Evolutionary conservation across 2,329 filamentous ascomycete genomes (phyloP).

Genomic region (Claviceps pazoutovae): DNA sequence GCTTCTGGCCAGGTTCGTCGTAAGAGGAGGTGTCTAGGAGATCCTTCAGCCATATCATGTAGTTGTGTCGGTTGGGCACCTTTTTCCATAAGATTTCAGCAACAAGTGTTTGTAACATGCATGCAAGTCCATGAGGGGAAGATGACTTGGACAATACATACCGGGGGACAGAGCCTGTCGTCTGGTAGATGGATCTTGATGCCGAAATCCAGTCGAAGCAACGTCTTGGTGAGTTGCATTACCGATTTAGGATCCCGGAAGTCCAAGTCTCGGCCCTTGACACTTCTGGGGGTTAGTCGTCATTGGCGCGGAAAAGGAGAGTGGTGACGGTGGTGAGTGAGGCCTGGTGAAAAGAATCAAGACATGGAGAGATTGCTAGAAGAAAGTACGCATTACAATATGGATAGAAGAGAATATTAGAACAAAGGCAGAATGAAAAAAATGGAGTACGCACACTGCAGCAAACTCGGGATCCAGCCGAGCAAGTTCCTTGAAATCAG

Average conservation of each 20-base stretch:
- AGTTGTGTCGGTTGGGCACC: constrained; percentile 63
- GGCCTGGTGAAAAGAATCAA: no score
- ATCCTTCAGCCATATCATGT: constrained; percentile 76
- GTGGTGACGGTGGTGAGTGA: no score
- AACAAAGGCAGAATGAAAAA: neutral
- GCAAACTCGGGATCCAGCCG: constrained; percentile 28
- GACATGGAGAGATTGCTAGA: no score
- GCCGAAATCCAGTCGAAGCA: constrained; percentile 64
- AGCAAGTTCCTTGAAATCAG: constrained; percentile 30
- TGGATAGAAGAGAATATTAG: neutral
- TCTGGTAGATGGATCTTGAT: constrained; percentile 56
- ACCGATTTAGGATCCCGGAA: constrained; percentile 68
- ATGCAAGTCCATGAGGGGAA: neutral
- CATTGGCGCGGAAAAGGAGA: no score
- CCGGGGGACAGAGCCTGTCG: constrained; percentile 75
- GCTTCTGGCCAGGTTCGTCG: constrained; percentile 28
- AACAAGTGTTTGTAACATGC: neutral
- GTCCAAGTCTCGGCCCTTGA: constrained; percentile 45
- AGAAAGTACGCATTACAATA: neutral
- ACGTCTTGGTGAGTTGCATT: constrained; percentile 66
- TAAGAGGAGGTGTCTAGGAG: constrained; percentile 61
- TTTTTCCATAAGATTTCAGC: constrained; percentile 11
- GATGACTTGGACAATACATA: constrained; percentile 22
- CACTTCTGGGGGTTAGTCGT: constrained; percentile 3
- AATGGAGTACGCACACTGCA: constrained; percentile 19